Base-by-base conservation (phyloP, 1,139 yeast genomes). In the Pichia sp. region DNA sequence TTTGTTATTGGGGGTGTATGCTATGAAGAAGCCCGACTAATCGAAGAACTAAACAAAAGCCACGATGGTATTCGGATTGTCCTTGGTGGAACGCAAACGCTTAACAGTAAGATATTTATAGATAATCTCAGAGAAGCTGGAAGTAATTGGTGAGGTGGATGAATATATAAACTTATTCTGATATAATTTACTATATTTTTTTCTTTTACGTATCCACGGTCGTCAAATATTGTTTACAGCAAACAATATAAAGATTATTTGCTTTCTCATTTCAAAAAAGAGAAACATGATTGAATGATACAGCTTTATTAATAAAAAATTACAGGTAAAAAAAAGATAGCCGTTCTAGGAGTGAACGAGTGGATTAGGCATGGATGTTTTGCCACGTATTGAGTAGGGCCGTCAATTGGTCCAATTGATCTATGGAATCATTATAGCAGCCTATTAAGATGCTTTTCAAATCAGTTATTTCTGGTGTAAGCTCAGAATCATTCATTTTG, bases 1-100 rank as follows among this genome's bases (percentile, higher is more conserved):
- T 93, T 87, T 67, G 75, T 92, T 56, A 83, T 90, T 52, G 98
- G 98, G 10, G 99, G 99, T 4, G 86, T 81, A 2, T 93, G 98
- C 0, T 91, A 83, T 66, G 98, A 92, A 68, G 99, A 93, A 67
- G 88, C 95, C 0, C 78, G 97, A 55, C 72, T 91, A 48, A 84
- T 91, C 4, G 82, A 88, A 55, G 90, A 90, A 61, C 75, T 91
- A 61, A 85, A 86, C 64, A 72, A 57, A 27, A 57, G 63, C 29
- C 75, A 75, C 50, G 76, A 75, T 49, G 79, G 79, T 2, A 80
- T 79, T 61, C 76, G 78, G 63, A 77, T 77, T 16, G 77, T 90
- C 2, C 73, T 92, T 30, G 99, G 99, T 12, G 91, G 97, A 31
- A 90, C 95, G 30, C 71, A 75, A 27, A 74, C 90, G 4, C 69